Evolutionary conservation across 345 rosid species (phyloP).

Genomic region (Salix dunnii): DNA sequence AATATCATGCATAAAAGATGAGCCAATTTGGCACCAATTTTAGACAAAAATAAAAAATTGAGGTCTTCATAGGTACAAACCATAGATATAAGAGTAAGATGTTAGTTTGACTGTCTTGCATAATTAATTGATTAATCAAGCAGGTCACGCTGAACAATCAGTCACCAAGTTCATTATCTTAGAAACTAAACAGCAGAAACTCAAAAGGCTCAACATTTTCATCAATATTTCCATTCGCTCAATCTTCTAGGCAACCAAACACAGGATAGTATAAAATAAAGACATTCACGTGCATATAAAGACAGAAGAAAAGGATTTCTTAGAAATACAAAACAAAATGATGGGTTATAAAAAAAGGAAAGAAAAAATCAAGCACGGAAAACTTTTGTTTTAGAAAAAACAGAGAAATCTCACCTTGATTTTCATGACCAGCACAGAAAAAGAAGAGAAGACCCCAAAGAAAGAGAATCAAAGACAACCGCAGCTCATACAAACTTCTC

Average conservation of each 20-base stretch:
- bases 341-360: not conserved
- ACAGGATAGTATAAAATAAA: not conserved
- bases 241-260: conserved; percentile 15
- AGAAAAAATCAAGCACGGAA: not conserved
- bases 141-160: not conserved
- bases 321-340: not conserved
- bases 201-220: conserved; percentile 7
- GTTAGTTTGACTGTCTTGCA: not conserved
- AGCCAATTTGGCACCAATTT: not conserved
- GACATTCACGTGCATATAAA: not conserved
- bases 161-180: not conserved
- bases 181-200: not conserved
- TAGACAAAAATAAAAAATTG: not conserved
- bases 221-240: not conserved
- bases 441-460: conserved; percentile 69
- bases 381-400: not conserved
- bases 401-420: conserved; percentile 41
- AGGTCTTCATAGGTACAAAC: not conserved
- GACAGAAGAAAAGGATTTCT: conserved; percentile 9
- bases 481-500: conserved; percentile 41
- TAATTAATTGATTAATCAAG: not conserved
- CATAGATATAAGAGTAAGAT: not conserved
- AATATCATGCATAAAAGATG: not conserved
- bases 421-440: conserved; percentile 53
- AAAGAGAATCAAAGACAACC: conserved; percentile 50